Evolutionary conservation across 164 flowering plant species (phyloP).

Genomic region (Liriodendron chinense): DNA sequence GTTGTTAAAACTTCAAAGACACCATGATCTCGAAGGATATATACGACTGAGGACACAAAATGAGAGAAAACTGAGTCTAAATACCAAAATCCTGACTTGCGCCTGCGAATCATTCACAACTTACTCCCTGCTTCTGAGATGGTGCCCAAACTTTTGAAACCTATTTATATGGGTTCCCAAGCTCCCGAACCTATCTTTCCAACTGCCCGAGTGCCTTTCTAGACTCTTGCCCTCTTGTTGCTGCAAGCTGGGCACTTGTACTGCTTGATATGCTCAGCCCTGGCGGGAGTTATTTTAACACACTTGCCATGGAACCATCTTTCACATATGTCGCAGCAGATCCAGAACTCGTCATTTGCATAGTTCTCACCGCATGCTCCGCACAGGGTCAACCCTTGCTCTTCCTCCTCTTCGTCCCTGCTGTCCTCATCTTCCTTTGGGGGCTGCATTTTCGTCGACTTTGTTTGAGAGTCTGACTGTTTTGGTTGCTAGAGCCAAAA

Average conservation of each 20-base stretch:
- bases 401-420: constrained; percentile 66
- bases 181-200: constrained; percentile 1
- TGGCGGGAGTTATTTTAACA: constrained; percentile 77
- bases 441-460: constrained; percentile 39
- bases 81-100: constrained; percentile 5
- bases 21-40: not conserved
- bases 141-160: not conserved
- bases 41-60: not conserved
- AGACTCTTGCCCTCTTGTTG: constrained; percentile 66
- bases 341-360: constrained; percentile 69
- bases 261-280: constrained; percentile 81
- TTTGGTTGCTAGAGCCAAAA: constrained; percentile 34
- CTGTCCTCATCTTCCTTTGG: constrained; percentile 48
- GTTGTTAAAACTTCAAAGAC: not conserved
- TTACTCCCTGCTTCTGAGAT: not conserved
- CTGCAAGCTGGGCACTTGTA: constrained; percentile 86
- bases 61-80: not conserved
- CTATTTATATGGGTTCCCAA: not conserved
- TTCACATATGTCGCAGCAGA: constrained; percentile 77
- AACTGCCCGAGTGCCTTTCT: constrained; percentile 1
- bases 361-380: constrained; percentile 78
- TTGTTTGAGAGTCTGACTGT: constrained; percentile 38
- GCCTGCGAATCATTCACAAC: constrained; percentile 1
- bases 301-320: constrained; percentile 88
- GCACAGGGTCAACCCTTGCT: constrained; percentile 64